phyloP scores from a whole-genome alignment of 192 early-diverging fungal species.

The Fimicolochytrium jonesii region DNA sequence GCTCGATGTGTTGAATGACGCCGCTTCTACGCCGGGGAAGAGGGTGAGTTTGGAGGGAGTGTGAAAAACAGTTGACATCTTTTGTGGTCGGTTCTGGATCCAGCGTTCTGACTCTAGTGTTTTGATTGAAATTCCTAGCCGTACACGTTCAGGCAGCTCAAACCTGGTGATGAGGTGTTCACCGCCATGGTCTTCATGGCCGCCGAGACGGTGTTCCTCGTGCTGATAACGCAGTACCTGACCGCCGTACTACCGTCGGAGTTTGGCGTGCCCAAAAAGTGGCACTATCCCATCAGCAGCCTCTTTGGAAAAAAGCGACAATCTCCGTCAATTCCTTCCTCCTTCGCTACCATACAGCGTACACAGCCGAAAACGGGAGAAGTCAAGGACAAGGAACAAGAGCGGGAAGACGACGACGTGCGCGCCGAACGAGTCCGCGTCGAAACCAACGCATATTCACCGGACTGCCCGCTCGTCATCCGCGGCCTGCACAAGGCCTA shows the following conservation, averaged over 20 bases:
- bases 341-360: not conserved
- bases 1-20: conserved; percentile 48
- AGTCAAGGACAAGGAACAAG: not conserved
- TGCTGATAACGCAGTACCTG: conserved; percentile 37
- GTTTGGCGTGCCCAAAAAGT: conserved; percentile 59
- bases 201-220: conserved; percentile 47
- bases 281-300: conserved; percentile 56
- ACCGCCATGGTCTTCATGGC: conserved; percentile 53
- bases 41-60: conserved; percentile 14
- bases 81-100: not conserved
- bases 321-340: not conserved
- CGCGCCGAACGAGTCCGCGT: conserved; percentile 55
- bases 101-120: not conserved
- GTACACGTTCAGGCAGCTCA: conserved; percentile 51
- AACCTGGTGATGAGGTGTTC: conserved; percentile 50
- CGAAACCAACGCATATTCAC: conserved; percentile 29
- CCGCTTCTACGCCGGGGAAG: conserved; percentile 31
- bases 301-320: conserved; percentile 14
- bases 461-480: conserved; percentile 51
- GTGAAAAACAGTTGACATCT: not conserved
- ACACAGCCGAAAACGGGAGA: not conserved
- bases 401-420: conserved; percentile 60
- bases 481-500: conserved; percentile 64
- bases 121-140: conserved; percentile 27
- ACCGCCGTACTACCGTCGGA: conserved; percentile 56